phyloP scores from a whole-genome alignment of 2,329 filamentous ascomycete species.

The Ustulina deusta region DNA sequence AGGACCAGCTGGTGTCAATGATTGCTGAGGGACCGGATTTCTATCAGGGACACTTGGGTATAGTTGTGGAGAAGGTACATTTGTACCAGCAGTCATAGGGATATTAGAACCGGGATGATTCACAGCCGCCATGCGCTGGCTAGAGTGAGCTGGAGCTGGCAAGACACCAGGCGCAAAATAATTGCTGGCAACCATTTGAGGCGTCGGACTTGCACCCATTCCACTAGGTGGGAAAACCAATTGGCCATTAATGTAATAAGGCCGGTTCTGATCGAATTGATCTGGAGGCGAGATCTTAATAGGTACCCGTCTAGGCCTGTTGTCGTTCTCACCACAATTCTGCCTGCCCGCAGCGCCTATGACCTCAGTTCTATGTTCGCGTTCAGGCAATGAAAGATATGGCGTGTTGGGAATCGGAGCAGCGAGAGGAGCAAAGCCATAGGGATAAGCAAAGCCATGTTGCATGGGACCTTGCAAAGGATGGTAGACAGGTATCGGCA shows the following conservation, averaged over 20 bases:
- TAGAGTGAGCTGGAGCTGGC: conserved; percentile 38
- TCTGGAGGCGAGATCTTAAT: conserved; percentile 57
- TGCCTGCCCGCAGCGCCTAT: conserved; percentile 34
- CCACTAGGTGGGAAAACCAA: conserved; percentile 55
- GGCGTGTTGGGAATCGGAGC: conserved; percentile 28
- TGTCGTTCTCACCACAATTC: conserved; percentile 43
- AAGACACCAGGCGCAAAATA: conserved; percentile 42
- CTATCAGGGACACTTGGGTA: conserved; percentile 22
- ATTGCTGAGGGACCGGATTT: conserved; percentile 11
- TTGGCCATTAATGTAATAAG: conserved; percentile 61
- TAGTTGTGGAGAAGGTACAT: conserved; percentile 30
- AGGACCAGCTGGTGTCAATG: conserved; percentile 26
- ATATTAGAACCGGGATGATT: conserved; percentile 20
- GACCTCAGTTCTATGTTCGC: conserved; percentile 35
- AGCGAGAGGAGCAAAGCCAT: conserved; percentile 41
- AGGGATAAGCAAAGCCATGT: conserved; percentile 42
- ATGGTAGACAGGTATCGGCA: conserved; percentile 48
- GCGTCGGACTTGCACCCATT: conserved; percentile 36
- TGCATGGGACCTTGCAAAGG: conserved; percentile 44
- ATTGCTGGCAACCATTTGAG: conserved; percentile 41
- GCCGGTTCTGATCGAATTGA: conserved; percentile 60
- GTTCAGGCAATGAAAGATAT: conserved; percentile 31
- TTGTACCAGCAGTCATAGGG: conserved; percentile 3
- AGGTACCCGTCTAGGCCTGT: conserved; percentile 50
- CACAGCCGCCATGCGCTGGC: conserved; percentile 36